Evolutionary conservation across 2,329 filamentous ascomycete species (phyloP).

Genomic region (Pseudocercospora crystallina): DNA sequence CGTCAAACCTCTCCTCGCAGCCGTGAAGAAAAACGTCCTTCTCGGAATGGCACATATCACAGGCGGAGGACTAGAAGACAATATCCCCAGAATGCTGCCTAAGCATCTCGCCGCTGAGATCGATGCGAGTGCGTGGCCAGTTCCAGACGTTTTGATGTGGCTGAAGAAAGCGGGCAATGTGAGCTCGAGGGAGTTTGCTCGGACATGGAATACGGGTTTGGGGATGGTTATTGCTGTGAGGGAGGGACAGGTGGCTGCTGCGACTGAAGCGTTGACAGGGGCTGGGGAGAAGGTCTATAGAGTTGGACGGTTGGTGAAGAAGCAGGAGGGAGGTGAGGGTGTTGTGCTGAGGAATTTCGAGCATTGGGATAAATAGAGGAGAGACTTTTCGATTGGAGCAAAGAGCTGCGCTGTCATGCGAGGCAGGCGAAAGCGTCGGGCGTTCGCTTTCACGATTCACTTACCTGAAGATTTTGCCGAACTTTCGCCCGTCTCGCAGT

Average conservation of each 20-base stretch:
- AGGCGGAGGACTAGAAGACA: constrained; percentile 87
- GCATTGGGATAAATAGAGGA: constrained; percentile 23
- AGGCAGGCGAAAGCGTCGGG: too few species aligned
- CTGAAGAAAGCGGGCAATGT: constrained; percentile 74
- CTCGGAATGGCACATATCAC: constrained; percentile 98
- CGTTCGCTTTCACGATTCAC: too few species aligned
- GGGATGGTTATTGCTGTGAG: constrained; percentile 90
- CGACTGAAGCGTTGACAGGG: constrained; percentile 60
- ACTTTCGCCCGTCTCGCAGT: too few species aligned
- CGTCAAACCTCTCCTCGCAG: constrained; percentile 67
- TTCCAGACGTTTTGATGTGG: constrained; percentile 83
- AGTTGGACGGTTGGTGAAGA: constrained; percentile 69
- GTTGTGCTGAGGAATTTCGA: constrained; percentile 64
- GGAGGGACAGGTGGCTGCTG: constrained; percentile 60
- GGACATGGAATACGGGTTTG: constrained; percentile 91
- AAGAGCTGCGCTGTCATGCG: background rate
- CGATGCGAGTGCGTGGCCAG: constrained; percentile 71
- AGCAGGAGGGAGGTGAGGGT: constrained; percentile 50
- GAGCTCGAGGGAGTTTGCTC: constrained; percentile 74
- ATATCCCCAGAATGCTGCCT: constrained; percentile 92
- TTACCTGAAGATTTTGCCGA: too few species aligned
- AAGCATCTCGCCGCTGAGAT: constrained; percentile 74
- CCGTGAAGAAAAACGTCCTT: constrained; percentile 62
- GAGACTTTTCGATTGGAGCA: background rate
- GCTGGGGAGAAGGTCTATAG: constrained; percentile 74